phyloP scores from a whole-genome alignment of 2,329 filamentous ascomycete species.

The Hymenoscyphus albidus region DNA sequence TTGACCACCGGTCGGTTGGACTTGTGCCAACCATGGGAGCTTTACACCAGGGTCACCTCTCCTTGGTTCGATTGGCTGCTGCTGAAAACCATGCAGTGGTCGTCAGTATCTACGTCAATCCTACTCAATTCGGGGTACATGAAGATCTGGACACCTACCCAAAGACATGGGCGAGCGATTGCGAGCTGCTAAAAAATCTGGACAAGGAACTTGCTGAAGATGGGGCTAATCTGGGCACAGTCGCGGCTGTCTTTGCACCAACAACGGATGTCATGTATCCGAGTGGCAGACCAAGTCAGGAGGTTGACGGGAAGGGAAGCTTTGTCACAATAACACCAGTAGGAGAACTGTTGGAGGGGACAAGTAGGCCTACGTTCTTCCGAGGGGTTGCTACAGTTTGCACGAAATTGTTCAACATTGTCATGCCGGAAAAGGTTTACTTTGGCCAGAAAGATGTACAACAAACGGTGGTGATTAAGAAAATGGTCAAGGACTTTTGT shows the following conservation, averaged over 20 bases:
- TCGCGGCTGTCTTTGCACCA: constrained; percentile 84
- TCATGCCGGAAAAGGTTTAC: constrained; percentile 74
- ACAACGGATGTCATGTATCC: constrained; percentile 85
- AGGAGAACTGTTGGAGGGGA: constrained; percentile 76
- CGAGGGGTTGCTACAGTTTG: constrained; percentile 93
- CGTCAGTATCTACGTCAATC: constrained; percentile 93
- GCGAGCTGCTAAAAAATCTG: constrained; percentile 60
- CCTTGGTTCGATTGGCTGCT: constrained; percentile 79
- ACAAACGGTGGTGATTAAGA: constrained; percentile 84
- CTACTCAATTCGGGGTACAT: constrained; percentile 85
- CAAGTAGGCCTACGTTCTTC: constrained; percentile 88
- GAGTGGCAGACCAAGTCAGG: constrained; percentile 63
- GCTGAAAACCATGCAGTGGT: constrained; percentile 81
- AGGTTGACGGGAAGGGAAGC: constrained; percentile 72
- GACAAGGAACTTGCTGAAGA: constrained; percentile 68
- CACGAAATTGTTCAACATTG: constrained; percentile 88
- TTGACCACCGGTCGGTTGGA: constrained; percentile 69
- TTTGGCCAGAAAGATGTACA: constrained; percentile 98
- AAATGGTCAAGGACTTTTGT: constrained; percentile 85
- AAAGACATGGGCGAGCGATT: constrained; percentile 79
- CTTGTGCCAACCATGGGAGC: constrained; percentile 98
- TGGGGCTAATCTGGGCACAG: constrained; percentile 56
- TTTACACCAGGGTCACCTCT: constrained; percentile 86
- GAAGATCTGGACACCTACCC: constrained; percentile 91
- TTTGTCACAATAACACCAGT: constrained; percentile 91